Percentiles rank a stretch among this genome's conserved stretches.
Conservation (phyloP, 352 stramenopile species). For the Phytopythium vexans region DNA sequence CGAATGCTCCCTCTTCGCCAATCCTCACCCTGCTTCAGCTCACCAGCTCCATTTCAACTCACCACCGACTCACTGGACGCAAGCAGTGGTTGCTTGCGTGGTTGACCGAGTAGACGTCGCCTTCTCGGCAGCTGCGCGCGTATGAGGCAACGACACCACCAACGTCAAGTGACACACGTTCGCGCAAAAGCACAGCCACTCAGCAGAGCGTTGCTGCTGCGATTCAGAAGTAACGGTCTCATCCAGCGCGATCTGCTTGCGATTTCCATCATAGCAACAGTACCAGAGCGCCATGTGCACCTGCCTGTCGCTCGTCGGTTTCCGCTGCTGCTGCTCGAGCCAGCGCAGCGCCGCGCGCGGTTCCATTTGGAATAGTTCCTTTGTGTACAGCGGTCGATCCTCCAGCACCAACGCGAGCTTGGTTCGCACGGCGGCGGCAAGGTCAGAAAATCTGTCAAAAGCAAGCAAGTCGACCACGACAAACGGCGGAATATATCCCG, state of each 20-base stretch:
- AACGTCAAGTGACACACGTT: slow-evolving; percentile 61
- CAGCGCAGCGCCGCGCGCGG: slow-evolving; percentile 19
- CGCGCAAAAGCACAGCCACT: slow-evolving; percentile 69
- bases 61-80: no score
- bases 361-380: slow-evolving; percentile 29
- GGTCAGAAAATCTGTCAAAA: slow-evolving; percentile 32
- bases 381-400: slow-evolving; percentile 25
- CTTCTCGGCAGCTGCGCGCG: no score
- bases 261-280: slow-evolving; percentile 27
- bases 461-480: slow-evolving; percentile 46
- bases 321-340: slow-evolving; percentile 28
- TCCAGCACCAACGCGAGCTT: slow-evolving; percentile 27
- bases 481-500: slow-evolving; percentile 12
- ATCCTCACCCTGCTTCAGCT: no score
- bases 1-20: no score
- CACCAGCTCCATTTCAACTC: no score
- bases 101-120: no score
- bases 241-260: slow-evolving; percentile 15
- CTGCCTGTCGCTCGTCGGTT: slow-evolving; percentile 13
- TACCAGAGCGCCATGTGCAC: slow-evolving; percentile 36
- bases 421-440: slow-evolving; percentile 32
- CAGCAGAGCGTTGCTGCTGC: slow-evolving; percentile 16
- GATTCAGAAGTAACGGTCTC: no score
- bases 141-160: slow-evolving; percentile 18
- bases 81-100: no score